Percentiles rank a stretch among this genome's conserved stretches.
Evolutionary conservation across 345 rosid genomes (phyloP).

Genomic region (Acer saccharum): DNA sequence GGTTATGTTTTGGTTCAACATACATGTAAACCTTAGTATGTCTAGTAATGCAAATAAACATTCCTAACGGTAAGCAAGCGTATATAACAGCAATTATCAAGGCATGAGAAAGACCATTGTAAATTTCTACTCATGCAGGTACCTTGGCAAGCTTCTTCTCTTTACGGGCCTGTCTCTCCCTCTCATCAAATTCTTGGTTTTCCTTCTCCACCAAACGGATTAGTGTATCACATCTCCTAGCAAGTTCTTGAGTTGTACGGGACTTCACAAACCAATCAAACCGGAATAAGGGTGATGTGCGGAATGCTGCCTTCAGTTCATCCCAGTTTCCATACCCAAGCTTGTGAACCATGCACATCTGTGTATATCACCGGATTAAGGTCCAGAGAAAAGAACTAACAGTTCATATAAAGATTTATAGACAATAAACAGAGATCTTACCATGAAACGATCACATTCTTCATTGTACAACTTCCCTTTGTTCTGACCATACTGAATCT

Average conservation of each 20-base stretch:
- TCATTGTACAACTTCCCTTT: slow-evolving; percentile 96
- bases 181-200: slow-evolving; percentile 93
- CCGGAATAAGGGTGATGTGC: slow-evolving; percentile 77
- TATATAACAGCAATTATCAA: no score
- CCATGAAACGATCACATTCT: slow-evolving; percentile 98
- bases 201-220: slow-evolving; percentile 97
- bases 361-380: slow-evolving; percentile 12
- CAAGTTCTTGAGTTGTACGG: slow-evolving; percentile 91
- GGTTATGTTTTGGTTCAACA: not conserved
- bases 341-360: slow-evolving; percentile 98
- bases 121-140: not conserved
- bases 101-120: not conserved
- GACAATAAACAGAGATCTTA: slow-evolving; percentile 19
- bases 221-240: slow-evolving; percentile 94
- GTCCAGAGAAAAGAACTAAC: not conserved
- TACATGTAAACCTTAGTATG: no score
- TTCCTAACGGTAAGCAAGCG: no score
- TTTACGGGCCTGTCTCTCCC: slow-evolving; percentile 96
- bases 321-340: slow-evolving; percentile 99
- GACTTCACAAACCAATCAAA: slow-evolving; percentile 99
- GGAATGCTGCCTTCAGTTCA: slow-evolving; percentile 88
- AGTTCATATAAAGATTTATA: not conserved
- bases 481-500: slow-evolving; percentile 98
- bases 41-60: no score
- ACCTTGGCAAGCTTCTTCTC: slow-evolving; percentile 99